phyloP scores from a whole-genome alignment of 2,329 filamentous ascomycete species.

The Colletotrichum tabaci region DNA sequence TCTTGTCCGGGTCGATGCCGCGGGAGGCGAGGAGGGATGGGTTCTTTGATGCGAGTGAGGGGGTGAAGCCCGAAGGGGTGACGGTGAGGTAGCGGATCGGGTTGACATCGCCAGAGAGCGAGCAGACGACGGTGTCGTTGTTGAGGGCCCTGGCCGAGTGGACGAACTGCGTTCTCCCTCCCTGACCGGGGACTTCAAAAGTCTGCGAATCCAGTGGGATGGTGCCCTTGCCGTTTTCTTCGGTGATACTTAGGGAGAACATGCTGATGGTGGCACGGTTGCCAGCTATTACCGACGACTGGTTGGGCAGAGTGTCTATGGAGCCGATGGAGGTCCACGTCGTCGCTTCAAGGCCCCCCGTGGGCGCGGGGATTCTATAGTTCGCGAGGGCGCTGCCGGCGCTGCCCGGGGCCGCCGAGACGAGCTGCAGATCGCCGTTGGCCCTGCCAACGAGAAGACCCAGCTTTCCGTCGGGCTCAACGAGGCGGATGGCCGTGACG shows the following conservation, averaged over 20 bases:
- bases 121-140: slow-evolving; percentile 61
- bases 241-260: slow-evolving; percentile 37
- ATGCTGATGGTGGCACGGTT: slow-evolving; percentile 41
- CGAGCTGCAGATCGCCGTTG: slow-evolving; percentile 63
- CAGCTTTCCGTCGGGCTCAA: slow-evolving; percentile 52
- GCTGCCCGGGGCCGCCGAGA: slow-evolving; percentile 55
- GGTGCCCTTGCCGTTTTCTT: neutral
- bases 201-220: slow-evolving; percentile 32
- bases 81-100: slow-evolving; percentile 63
- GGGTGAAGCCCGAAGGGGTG: slow-evolving; percentile 61
- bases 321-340: slow-evolving; percentile 46
- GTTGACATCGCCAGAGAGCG: slow-evolving; percentile 56
- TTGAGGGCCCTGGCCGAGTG: slow-evolving; percentile 62
- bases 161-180: slow-evolving; percentile 45
- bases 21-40: slow-evolving; percentile 46
- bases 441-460: slow-evolving; percentile 64
- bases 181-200: slow-evolving; percentile 38
- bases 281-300: slow-evolving; percentile 37
- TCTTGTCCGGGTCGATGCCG: slow-evolving; percentile 50
- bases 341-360: slow-evolving; percentile 48
- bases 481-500: slow-evolving; percentile 62
- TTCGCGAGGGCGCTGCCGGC: slow-evolving; percentile 48
- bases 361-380: slow-evolving; percentile 47
- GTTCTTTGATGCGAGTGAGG: slow-evolving; percentile 54
- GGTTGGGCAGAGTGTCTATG: slow-evolving; percentile 35